A percentile compares a stretch with the other conserved stretches of the same genome.
Evolutionary conservation across 2,329 filamentous ascomycete species (phyloP).

Genomic region (Fusarium nurragi): DNA sequence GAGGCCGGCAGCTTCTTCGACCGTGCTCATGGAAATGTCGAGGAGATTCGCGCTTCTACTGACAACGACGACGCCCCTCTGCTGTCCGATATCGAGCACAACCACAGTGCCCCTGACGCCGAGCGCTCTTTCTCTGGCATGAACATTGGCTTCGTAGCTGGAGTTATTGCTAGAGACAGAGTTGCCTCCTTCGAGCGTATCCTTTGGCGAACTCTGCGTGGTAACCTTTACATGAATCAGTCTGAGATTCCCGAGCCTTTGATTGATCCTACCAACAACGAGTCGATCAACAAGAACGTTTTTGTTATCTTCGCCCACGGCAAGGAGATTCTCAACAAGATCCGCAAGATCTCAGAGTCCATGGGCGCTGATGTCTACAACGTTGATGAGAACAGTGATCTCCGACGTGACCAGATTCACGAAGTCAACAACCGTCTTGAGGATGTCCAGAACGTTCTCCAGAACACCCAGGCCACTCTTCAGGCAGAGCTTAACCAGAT

Average conservation of each 20-base stretch:
- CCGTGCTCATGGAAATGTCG: conserved; percentile 92
- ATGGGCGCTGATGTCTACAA: conserved; percentile 95
- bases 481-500: conserved; percentile 95
- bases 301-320: conserved; percentile 99
- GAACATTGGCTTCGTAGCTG: conserved; percentile 98
- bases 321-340: conserved; percentile 98
- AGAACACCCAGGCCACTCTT: conserved; percentile 93
- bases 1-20: conserved; percentile 99
- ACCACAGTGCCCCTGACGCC: conserved; percentile 71
- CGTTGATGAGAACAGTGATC: conserved; percentile 96
- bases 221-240: conserved; percentile 99
- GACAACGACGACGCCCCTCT: conserved; percentile 93
- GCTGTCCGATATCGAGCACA: conserved; percentile 90
- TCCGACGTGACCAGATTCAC: conserved; percentile 93
- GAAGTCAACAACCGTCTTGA: conserved; percentile 94
- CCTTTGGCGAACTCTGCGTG: conserved; percentile 94
- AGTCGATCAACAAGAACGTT: conserved; percentile 94
- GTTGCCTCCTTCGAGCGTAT: conserved; percentile 97
- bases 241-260: conserved; percentile 96
- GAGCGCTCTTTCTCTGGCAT: conserved; percentile 94
- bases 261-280: conserved; percentile 90
- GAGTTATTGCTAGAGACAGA: conserved; percentile 91
- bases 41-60: conserved; percentile 92
- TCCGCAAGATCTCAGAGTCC: conserved; percentile 98
- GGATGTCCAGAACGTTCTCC: conserved; percentile 90